Percentiles rank a stretch among this genome's conserved stretches.
phyloP scores from a whole-genome alignment of 2,329 filamentous ascomycete species.

The Thelonectria discophora region DNA sequence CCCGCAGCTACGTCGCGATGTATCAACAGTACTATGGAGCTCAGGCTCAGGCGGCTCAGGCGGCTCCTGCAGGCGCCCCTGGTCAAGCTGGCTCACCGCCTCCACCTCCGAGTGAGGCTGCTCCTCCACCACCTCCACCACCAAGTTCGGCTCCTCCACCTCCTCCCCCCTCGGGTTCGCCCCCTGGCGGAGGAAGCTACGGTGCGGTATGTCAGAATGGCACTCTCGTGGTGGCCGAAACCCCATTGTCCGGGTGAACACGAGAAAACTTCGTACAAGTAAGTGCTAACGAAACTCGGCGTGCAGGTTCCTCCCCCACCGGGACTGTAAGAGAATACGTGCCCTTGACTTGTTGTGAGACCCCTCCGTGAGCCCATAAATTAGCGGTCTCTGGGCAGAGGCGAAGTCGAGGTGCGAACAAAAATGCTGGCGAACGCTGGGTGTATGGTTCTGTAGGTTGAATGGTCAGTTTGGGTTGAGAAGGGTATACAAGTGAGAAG shows the following conservation, averaged over 20 bases:
- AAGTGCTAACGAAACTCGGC: slow-evolving; percentile 26
- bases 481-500: too few relatives aligned
- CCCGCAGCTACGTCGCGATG: slow-evolving; percentile 68
- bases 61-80: slow-evolving; percentile 51
- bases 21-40: slow-evolving; percentile 74
- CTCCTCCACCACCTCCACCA: slow-evolving; percentile 70
- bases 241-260: not conserved
- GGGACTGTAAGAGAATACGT: slow-evolving; percentile 53
- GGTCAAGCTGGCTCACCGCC: slow-evolving; percentile 61
- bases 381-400: not conserved
- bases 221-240: not conserved
- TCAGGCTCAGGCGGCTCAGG: slow-evolving; percentile 60
- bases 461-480: slow-evolving; percentile 2
- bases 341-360: not conserved
- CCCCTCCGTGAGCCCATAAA: not conserved
- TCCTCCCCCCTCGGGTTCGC: slow-evolving; percentile 51
- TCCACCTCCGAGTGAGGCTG: slow-evolving; percentile 66
- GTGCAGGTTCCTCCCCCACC: slow-evolving; percentile 64
- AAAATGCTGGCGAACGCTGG: slow-evolving; percentile 23
- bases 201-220: slow-evolving; percentile 64
- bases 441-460: slow-evolving; percentile 35
- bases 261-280: not conserved
- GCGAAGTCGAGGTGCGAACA: slow-evolving; percentile 9
- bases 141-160: slow-evolving; percentile 65
- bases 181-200: slow-evolving; percentile 62